A percentile compares a stretch with the other conserved stretches of the same genome.
Evolutionary conservation across 805 yeast genomes (phyloP).

Genomic region (Sungouiella blattae): DNA sequence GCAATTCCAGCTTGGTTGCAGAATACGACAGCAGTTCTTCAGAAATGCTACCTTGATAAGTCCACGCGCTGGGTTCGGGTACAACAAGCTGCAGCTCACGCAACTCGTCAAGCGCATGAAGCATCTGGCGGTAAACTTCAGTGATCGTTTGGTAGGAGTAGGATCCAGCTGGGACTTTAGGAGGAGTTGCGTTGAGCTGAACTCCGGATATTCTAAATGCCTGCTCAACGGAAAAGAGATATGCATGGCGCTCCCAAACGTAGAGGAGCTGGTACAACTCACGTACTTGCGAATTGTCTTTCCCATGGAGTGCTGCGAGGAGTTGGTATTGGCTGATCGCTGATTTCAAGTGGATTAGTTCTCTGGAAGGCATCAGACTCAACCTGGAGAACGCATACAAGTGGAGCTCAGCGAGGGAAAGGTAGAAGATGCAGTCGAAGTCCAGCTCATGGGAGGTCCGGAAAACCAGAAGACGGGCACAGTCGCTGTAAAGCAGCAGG

Average conservation of each 20-base stretch:
- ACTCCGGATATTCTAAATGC: not conserved
- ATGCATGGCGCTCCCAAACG: constrained; percentile 8
- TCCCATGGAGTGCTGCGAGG: not conserved
- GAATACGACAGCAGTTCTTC: too few relatives aligned
- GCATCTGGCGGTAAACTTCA: not conserved
- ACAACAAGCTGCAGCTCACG: too few relatives aligned
- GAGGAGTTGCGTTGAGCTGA: not conserved
- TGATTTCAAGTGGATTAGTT: constrained; percentile 6
- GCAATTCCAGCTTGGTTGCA: too few relatives aligned
- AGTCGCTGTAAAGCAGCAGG: too few relatives aligned
- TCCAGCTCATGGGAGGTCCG: too few relatives aligned
- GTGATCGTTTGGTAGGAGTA: not conserved
- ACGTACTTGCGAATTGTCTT: not conserved
- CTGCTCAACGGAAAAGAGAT: not conserved
- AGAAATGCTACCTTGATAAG: too few relatives aligned
- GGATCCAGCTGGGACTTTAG: not conserved
- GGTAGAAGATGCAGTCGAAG: constrained; percentile 4
- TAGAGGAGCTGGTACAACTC: constrained; percentile 7
- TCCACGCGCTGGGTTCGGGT: not conserved
- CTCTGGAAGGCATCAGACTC: not conserved
- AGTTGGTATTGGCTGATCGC: constrained; percentile 9
- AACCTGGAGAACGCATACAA: constrained; percentile 4
- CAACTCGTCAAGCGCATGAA: not conserved
- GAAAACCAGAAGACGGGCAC: too few relatives aligned
- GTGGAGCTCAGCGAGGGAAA: constrained; percentile 12